A percentile compares a stretch with the other conserved stretches of the same genome.
Conservation (phyloP, 768 basidiomycete genomes). For the Hygrophorus pudorinus region DNA sequence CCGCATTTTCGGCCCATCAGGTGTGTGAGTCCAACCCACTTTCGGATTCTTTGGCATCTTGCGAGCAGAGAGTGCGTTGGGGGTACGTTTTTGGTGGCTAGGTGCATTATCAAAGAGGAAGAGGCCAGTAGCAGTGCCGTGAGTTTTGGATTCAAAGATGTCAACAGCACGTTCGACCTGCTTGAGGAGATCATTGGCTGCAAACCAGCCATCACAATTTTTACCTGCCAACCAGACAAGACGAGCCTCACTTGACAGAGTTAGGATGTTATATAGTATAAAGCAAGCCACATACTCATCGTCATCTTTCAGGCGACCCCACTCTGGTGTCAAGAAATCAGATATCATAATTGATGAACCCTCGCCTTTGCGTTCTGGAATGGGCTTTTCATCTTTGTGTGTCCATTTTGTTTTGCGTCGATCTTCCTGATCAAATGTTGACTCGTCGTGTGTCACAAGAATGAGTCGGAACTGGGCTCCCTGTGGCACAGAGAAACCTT, state of each 20-base stretch:
- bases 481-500: no score
- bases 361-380: slow-evolving; percentile 24
- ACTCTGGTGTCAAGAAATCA: slow-evolving; percentile 23
- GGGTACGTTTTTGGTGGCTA: slow-evolving; percentile 16
- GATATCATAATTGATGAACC: slow-evolving; percentile 26
- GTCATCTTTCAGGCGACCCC: slow-evolving; percentile 15
- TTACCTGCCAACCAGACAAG: no score
- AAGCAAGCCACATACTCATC: slow-evolving; percentile 12
- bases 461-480: no score
- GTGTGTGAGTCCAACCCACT: neutral
- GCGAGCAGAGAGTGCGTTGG: slow-evolving; percentile 17
- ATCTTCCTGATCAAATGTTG: slow-evolving; percentile 29
- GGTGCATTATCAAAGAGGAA: slow-evolving; percentile 22
- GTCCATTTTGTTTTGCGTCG: slow-evolving; percentile 19
- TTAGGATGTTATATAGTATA: slow-evolving; percentile 8
- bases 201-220: slow-evolving; percentile 26
- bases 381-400: slow-evolving; percentile 12
- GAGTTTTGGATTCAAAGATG: slow-evolving; percentile 20
- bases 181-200: slow-evolving; percentile 14
- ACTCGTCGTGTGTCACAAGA: slow-evolving; percentile 26
- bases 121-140: slow-evolving; percentile 15
- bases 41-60: slow-evolving; percentile 15
- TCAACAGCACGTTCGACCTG: slow-evolving; percentile 20
- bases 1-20: neutral
- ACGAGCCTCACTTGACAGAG: no score